Evolutionary conservation across 2,329 filamentous ascomycete genomes (phyloP).

Genomic region (Penicillium sp.): DNA sequence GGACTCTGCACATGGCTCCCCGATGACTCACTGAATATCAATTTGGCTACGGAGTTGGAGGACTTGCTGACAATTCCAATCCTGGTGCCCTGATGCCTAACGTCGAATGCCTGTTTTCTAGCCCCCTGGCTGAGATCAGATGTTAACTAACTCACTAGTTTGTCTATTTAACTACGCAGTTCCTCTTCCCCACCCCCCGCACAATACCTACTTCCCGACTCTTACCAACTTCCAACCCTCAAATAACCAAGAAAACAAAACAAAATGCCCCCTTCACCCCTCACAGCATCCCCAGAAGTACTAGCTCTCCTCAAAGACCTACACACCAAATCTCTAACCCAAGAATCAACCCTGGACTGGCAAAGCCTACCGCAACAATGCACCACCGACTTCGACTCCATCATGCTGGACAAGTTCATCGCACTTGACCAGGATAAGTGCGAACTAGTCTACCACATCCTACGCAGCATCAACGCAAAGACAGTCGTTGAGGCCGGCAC

Average conservation of each 20-base stretch:
- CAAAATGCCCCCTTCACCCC: constrained; percentile 14
- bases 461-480: constrained; percentile 42
- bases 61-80: background rate
- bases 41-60: background rate
- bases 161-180: too few relatives aligned
- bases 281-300: constrained; percentile 10
- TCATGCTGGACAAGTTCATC: constrained; percentile 51
- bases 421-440: constrained; percentile 53
- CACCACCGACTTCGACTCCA: constrained; percentile 25
- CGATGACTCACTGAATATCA: background rate
- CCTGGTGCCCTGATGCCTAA: too few relatives aligned
- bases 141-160: too few relatives aligned
- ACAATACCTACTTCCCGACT: background rate
- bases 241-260: background rate
- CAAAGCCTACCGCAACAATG: constrained; percentile 17
- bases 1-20: background rate
- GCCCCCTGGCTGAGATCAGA: background rate
- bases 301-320: constrained; percentile 25
- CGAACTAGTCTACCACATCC: constrained; percentile 48
- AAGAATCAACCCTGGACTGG: constrained; percentile 23
- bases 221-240: background rate
- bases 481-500: constrained; percentile 54
- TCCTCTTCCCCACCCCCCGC: background rate
- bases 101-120: background rate
- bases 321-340: constrained; percentile 26